A percentile compares a stretch with the other conserved stretches of the same genome.
Conservation (phyloP, 176 grass and related monocot species). For the Lolium multiflorum region DNA sequence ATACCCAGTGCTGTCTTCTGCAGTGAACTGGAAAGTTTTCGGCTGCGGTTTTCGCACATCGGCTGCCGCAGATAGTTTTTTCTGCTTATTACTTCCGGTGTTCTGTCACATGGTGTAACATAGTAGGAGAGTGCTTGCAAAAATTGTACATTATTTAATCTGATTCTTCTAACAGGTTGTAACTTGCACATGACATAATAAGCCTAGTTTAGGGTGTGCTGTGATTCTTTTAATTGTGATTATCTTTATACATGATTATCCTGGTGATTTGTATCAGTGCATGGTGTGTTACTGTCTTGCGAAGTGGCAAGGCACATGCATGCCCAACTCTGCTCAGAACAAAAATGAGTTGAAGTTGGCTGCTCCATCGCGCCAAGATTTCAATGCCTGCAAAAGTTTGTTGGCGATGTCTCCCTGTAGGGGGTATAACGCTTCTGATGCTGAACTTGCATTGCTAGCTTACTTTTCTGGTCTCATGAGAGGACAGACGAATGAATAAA, state of each 20-base stretch:
- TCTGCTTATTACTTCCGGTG: conserved; percentile 12
- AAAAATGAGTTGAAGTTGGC: conserved; percentile 35
- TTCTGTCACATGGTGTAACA: conserved; percentile 42
- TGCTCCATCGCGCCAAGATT: conserved; percentile 39
- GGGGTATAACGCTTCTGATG: not conserved
- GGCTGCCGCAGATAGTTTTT: not conserved
- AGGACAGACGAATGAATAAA: conserved; percentile 46
- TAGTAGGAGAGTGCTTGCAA: conserved; percentile 41
- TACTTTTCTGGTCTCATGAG: conserved; percentile 37
- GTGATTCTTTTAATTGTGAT: conserved; percentile 25
- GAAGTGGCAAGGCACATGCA: conserved; percentile 43
- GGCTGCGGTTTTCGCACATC: not conserved
- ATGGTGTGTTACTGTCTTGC: not conserved
- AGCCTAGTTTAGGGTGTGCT: conserved; percentile 35
- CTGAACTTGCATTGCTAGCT: conserved; percentile 45
- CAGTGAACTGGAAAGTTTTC: conserved; percentile 36
- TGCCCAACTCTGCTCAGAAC: conserved; percentile 40
- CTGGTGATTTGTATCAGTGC: not conserved
- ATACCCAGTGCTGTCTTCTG: conserved; percentile 8
- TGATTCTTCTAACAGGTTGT: conserved; percentile 50
- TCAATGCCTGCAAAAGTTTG: not conserved
- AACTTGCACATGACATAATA: conserved; percentile 33
- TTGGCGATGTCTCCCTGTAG: not conserved
- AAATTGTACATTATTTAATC: conserved; percentile 48
- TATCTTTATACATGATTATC: conserved; percentile 4